These are phyloP conservation scores for Aspergillus thermomutatus DNA, from an alignment of 2,329 filamentous ascomycete species.

Conservation along the genomic window DNA sequence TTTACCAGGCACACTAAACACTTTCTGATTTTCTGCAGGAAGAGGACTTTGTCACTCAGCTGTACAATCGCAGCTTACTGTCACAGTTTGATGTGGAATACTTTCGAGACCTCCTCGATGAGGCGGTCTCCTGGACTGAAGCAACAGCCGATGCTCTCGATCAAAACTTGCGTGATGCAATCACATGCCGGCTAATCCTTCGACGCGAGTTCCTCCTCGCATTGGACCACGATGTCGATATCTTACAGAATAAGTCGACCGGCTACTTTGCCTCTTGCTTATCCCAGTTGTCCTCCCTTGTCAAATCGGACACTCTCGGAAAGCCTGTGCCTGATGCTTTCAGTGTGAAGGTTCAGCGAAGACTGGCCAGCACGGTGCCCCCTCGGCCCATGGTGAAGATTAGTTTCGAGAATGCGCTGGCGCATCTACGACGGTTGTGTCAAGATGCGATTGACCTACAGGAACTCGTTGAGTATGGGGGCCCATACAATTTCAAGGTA, in stretches of 20 bases:
- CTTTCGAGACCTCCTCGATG: conserved; percentile 54
- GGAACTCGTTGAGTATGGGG: conserved; percentile 63
- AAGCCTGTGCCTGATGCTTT: conserved; percentile 73
- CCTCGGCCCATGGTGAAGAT: conserved; percentile 83
- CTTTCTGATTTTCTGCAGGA: conserved; percentile 55
- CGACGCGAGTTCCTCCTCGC: conserved; percentile 51
- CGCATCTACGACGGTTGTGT: conserved; percentile 67
- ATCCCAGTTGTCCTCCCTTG: conserved; percentile 52
- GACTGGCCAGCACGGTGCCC: conserved; percentile 87
- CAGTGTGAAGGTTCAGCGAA: conserved; percentile 85
- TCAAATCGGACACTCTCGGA: conserved; percentile 60
- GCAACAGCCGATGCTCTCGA: conserved; percentile 30
- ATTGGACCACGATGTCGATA: conserved; percentile 36
- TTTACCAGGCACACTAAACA: neutral
- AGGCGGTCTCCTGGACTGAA: conserved; percentile 54
- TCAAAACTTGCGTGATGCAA: conserved; percentile 48
- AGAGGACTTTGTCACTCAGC: conserved; percentile 93
- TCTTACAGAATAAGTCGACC: conserved; percentile 28
- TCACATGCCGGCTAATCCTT: conserved; percentile 64
- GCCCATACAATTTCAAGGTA: conserved; percentile 69
- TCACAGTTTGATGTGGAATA: conserved; percentile 57
- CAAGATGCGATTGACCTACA: conserved; percentile 68
- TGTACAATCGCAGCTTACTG: conserved; percentile 77
- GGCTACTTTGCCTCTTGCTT: conserved; percentile 32
- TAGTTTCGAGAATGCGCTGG: conserved; percentile 67